phyloP scores from a whole-genome alignment of 495 filamentous ascomycete genomes.

The Amphirosellinia nigrospora region DNA sequence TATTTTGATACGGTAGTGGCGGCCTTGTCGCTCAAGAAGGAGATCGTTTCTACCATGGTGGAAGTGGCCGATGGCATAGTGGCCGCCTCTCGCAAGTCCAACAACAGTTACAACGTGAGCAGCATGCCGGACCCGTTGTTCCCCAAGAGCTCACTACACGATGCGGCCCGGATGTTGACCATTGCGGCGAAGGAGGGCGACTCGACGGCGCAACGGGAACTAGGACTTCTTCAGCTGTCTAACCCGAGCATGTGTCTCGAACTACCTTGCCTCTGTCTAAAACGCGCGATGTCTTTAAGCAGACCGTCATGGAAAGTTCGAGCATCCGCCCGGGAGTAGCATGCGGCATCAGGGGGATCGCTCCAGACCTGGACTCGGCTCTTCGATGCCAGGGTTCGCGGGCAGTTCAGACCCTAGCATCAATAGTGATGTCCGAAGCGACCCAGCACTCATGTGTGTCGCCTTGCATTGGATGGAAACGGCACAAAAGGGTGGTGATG shows the following conservation, averaged over 20 bases:
- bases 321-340: constrained; percentile 48
- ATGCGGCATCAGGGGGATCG: constrained; percentile 37
- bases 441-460: constrained; percentile 92
- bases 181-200: constrained; percentile 95
- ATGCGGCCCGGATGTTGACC: constrained; percentile 90
- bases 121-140: constrained; percentile 36
- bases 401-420: constrained; percentile 42
- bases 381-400: constrained; percentile 34
- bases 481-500: constrained; percentile 83
- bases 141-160: constrained; percentile 70
- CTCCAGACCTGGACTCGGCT: constrained; percentile 32
- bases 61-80: constrained; percentile 80
- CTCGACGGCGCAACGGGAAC: constrained; percentile 89
- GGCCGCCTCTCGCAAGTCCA: constrained; percentile 57
- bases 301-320: constrained; percentile 79
- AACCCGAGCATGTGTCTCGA: constrained; percentile 87
- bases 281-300: constrained; percentile 89
- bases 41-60: constrained; percentile 89
- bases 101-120: constrained; percentile 37
- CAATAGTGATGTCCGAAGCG: constrained; percentile 65
- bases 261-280: constrained; percentile 84
- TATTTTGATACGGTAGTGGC: constrained; percentile 95
- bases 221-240: constrained; percentile 92
- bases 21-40: constrained; percentile 85
- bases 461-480: constrained; percentile 99